phyloP scores from a whole-genome alignment of 148 eudicot species.

The Heliosperma pusillum region DNA sequence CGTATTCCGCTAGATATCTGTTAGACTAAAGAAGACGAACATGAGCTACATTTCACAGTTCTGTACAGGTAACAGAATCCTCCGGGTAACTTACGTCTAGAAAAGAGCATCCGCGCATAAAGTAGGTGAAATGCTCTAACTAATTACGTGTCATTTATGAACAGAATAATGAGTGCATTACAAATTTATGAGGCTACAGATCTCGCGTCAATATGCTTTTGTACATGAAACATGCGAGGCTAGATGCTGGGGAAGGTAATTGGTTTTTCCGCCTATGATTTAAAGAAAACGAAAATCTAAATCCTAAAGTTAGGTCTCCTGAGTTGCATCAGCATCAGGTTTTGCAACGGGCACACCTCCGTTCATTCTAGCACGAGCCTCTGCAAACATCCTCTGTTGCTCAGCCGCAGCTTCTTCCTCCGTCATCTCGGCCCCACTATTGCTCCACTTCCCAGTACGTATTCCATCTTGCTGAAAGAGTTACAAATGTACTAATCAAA shows the following conservation, averaged over 20 bases:
- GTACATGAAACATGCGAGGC: constrained; percentile 30
- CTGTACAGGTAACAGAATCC: constrained; percentile 22
- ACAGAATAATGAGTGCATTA: constrained; percentile 27
- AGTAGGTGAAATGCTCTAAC: constrained; percentile 26
- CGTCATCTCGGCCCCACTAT: constrained; percentile 74
- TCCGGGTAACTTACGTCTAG: background rate
- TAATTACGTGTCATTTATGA: constrained; percentile 36
- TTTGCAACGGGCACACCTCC: constrained; percentile 53
- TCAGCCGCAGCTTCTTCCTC: constrained; percentile 98
- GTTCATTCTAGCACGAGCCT: constrained; percentile 97
- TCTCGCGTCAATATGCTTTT: constrained; percentile 22
- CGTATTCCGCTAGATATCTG: no score
- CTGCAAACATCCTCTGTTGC: constrained; percentile 99
- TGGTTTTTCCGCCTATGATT: constrained; percentile 30
- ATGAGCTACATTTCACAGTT: background rate
- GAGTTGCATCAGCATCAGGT: constrained; percentile 43
- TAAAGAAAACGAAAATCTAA: constrained; percentile 21
- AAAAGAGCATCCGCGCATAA: constrained; percentile 20
- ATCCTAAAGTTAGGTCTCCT: constrained; percentile 44
- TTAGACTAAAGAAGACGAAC: no score
- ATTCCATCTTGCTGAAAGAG: constrained; percentile 63
- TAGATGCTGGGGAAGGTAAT: constrained; percentile 21
- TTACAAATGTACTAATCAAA: no score
- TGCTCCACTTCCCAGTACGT: constrained; percentile 66
- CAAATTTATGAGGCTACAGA: constrained; percentile 27